These are phyloP conservation scores for Candida dubliniensis DNA, from an alignment of 1,139 yeast genomes.

Conservation along the genomic window DNA sequence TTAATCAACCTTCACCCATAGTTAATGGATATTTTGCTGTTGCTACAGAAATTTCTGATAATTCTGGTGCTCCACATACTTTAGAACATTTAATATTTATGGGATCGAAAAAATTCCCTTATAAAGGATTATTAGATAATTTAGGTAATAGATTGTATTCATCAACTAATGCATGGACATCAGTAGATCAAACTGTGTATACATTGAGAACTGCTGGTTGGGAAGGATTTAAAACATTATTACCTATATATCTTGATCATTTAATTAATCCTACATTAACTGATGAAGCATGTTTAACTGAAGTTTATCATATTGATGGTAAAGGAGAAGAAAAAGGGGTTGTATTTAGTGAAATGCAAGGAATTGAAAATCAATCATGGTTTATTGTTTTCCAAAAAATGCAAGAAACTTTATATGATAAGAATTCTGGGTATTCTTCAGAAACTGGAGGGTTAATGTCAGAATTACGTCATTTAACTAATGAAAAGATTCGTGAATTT, in stretches of 20 bases:
- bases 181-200: constrained; percentile 92
- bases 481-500: constrained; percentile 72
- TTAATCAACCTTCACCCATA: constrained; percentile 81
- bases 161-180: constrained; percentile 96
- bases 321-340: constrained; percentile 93
- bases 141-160: constrained; percentile 85
- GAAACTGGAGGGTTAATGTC: constrained; percentile 92
- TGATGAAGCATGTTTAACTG: constrained; percentile 89
- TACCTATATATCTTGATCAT: constrained; percentile 92
- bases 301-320: constrained; percentile 93
- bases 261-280: constrained; percentile 81
- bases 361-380: constrained; percentile 79
- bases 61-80: constrained; percentile 94
- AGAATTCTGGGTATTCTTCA: constrained; percentile 66
- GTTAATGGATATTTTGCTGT: constrained; percentile 94
- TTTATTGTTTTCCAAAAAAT: constrained; percentile 63
- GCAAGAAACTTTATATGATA: constrained; percentile 60
- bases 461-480: constrained; percentile 71
- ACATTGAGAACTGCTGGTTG: constrained; percentile 93
- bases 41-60: constrained; percentile 85
- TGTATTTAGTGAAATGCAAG: constrained; percentile 97
- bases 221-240: constrained; percentile 83
- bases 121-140: constrained; percentile 85
- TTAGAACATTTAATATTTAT: constrained; percentile 90
- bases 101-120: constrained; percentile 91